Percentiles rank a stretch among this genome's conserved stretches.
phyloP scores from a whole-genome alignment of 441 rosid species.

The Eruca vesicaria region DNA sequence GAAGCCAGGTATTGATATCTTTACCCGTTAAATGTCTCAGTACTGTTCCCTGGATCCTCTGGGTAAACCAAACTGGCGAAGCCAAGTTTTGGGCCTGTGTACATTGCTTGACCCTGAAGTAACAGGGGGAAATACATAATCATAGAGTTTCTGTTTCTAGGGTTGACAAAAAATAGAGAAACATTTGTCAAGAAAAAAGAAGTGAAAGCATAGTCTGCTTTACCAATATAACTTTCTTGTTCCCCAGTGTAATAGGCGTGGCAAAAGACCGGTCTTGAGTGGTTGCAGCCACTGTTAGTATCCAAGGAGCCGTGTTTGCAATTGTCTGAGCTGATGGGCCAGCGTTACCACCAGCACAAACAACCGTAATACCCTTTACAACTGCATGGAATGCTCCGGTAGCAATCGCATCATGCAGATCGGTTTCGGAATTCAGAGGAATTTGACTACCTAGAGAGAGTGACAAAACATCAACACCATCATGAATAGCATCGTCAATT shows the following conservation, averaged over 20 bases:
- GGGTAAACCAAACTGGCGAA: constrained; percentile 44
- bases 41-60: constrained; percentile 10
- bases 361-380: not conserved
- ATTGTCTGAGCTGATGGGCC: too few species aligned
- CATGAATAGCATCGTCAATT: too few species aligned
- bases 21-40: not conserved
- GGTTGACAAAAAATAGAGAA: not conserved
- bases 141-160: too few species aligned
- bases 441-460: not conserved
- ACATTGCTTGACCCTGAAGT: constrained; percentile 45
- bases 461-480: not conserved
- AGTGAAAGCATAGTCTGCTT: too few species aligned
- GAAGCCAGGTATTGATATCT: too few species aligned
- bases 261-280: too few species aligned
- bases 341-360: not conserved
- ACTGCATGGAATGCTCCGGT: not conserved
- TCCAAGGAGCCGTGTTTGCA: too few species aligned
- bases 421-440: not conserved
- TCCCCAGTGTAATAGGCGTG: too few species aligned
- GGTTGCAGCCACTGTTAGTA: too few species aligned
- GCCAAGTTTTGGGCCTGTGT: constrained; percentile 35
- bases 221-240: too few species aligned
- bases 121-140: not conserved
- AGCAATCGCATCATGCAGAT: not conserved
- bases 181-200: not conserved